Base-by-base conservation (phyloP, 345 rosid species). In the Gossypium raimondii region DNA sequence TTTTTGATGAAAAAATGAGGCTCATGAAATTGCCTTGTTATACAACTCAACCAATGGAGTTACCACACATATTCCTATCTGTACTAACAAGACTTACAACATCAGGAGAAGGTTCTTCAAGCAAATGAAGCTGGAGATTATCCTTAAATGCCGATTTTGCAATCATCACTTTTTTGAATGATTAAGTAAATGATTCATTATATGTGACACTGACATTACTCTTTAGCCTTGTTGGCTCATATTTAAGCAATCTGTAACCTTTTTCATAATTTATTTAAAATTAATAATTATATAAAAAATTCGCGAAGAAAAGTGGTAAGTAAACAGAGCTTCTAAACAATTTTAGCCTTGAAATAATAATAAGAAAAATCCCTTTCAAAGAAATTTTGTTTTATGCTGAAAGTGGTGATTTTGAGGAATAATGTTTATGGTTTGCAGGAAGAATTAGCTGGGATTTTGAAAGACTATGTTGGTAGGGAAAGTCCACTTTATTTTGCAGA, bases 381-480 rank as follows among this genome's bases (percentile, higher is more conserved):
- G 2, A 13, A 22, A 14, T 20, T 58, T 41, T 73, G 9, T 11
- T 25, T 62, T 62, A 17, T 34, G 50, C 22, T 17, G 68, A 18
- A 16, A 61, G 9, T 47, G 64, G 27, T 62, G 11, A 43, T 65
- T 65, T 65, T 53, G 38, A 18, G 72, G 25, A 38, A 65, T 18
- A 47, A n/a, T 67, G 17, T 70, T 4, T 74, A 11, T 76, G 50
- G 57, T 77, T 81, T 52, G 80, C 83, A 95, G 98, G 81, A 81
- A 62, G 98, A 93, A 68, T 76, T 95, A 3, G 84, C 83, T 17
- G 91, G 89, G 44, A 91, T 91, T 81, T 84, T 95, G 91, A 91
- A 83, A 68, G 99, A 95, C 80, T 93, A 93, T 68, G 99, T 95
- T 22, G 99, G 98, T 72, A 82, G 99, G 81, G 98, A 90, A 79